phyloP scores from a whole-genome alignment of 768 basidiomycete species.

The Leucocoprinus birnbaumii region DNA sequence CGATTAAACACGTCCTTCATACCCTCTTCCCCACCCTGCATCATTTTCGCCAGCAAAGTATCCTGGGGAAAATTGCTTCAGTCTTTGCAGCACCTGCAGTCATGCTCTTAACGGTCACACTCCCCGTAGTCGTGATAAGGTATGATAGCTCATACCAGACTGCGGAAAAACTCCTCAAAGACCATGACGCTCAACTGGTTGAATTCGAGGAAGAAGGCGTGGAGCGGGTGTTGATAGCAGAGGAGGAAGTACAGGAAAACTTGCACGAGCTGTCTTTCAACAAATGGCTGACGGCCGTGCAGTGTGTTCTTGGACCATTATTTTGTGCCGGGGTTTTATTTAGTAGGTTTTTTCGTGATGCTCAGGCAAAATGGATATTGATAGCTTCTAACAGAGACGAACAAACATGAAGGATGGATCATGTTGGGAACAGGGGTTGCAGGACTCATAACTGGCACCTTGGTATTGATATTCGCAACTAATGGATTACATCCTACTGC shows the following conservation, averaged over 20 bases:
- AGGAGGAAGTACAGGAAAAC: conserved; percentile 70
- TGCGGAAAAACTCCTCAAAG: conserved; percentile 37
- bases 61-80: conserved; percentile 68
- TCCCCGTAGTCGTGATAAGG: conserved; percentile 82
- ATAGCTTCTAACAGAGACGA: conserved; percentile 35
- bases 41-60: conserved; percentile 65
- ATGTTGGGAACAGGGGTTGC: conserved; percentile 49
- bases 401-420: conserved; percentile 44
- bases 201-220: conserved; percentile 78
- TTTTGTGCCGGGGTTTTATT: conserved; percentile 78
- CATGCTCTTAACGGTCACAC: conserved; percentile 78
- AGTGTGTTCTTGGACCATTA: conserved; percentile 80
- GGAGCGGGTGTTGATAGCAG: conserved; percentile 67
- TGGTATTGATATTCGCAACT: conserved; percentile 59
- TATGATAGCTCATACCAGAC: conserved; percentile 33
- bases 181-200: conserved; percentile 44
- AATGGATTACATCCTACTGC: conserved; percentile 55
- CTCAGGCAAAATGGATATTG: not conserved
- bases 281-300: conserved; percentile 83
- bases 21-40: conserved; percentile 86
- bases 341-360: conserved; percentile 44
- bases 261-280: conserved; percentile 64
- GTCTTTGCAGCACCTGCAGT: conserved; percentile 87
- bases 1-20: conserved; percentile 44
- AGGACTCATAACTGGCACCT: conserved; percentile 50